A percentile compares a stretch with the other conserved stretches of the same genome.
These are phyloP conservation scores for Wallacemonas rigidus DNA, from an alignment of 208 protist species.

Conservation along the genomic window DNA sequence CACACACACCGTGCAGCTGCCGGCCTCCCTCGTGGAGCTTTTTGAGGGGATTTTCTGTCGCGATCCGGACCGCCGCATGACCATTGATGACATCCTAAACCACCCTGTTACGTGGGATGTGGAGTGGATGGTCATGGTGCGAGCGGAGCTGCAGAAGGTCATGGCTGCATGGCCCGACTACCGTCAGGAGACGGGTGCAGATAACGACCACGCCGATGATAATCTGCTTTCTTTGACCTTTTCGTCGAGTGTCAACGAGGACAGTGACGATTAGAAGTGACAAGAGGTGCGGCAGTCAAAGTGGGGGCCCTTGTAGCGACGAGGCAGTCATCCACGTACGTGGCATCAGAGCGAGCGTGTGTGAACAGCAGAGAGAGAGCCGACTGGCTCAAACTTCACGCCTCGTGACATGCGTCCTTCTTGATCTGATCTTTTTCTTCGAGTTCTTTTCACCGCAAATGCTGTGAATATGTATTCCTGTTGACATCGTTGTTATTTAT, in stretches of 20 bases:
- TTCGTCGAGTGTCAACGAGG: background rate
- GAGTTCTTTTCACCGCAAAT: constrained; percentile 15
- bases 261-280: background rate
- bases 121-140: constrained; percentile 77
- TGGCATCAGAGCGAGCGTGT: too few relatives aligned
- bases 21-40: constrained; percentile 67
- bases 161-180: background rate
- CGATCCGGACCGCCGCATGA: constrained; percentile 73
- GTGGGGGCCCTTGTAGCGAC: too few relatives aligned
- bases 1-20: constrained; percentile 46
- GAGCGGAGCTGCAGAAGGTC: constrained; percentile 37
- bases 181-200: background rate
- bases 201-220: background rate
- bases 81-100: constrained; percentile 66
- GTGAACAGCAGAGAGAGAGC: too few relatives aligned
- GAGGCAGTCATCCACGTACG: too few relatives aligned
- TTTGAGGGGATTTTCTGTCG: constrained; percentile 71
- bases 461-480: constrained; percentile 1
- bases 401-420: too few relatives aligned
- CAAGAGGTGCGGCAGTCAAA: too few relatives aligned
- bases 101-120: constrained; percentile 77
- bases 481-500: background rate
- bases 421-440: constrained; percentile 8
- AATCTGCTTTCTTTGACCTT: background rate
- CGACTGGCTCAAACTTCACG: too few relatives aligned